Percentiles rank a stretch among this genome's conserved stretches.
These are phyloP conservation scores for Geotrichum aggregatum DNA, from an alignment of 1,139 yeast species.

Conservation along the genomic window DNA sequence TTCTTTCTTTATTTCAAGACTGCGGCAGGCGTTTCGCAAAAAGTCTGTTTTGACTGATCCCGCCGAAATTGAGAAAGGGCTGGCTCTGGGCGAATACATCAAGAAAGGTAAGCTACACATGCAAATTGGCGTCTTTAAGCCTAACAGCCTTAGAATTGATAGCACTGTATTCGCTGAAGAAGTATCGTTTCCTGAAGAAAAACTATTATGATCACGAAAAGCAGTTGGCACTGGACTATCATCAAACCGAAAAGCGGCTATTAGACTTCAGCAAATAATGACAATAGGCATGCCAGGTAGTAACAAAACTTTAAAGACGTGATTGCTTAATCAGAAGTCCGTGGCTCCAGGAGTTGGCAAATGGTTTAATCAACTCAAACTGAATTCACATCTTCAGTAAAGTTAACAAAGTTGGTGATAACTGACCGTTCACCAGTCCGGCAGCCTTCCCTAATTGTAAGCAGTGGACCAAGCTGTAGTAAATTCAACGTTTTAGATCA, in stretches of 20 bases:
- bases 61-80: constrained; percentile 33
- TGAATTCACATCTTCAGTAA: no score
- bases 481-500: no score
- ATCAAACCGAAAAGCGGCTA: neutral
- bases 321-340: no score
- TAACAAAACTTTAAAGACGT: no score
- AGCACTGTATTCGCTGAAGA: constrained; percentile 37
- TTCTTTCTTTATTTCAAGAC: constrained; percentile 30
- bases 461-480: no score
- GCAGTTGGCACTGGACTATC: constrained; percentile 1
- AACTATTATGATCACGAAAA: constrained; percentile 27
- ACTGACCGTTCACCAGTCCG: no score
- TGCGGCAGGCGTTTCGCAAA: constrained; percentile 34
- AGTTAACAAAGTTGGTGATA: no score
- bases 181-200: constrained; percentile 38
- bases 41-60: constrained; percentile 27
- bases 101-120: constrained; percentile 27
- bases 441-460: no score
- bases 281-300: no score
- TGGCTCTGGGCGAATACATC: constrained; percentile 39
- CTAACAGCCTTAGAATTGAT: constrained; percentile 29
- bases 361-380: no score
- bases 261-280: neutral
- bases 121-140: neutral
- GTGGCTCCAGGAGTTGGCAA: no score